Percentiles rank a stretch among this genome's conserved stretches.
Evolutionary conservation across 2,329 filamentous ascomycete species (phyloP).

Genomic region (Bipolaris gigantea): DNA sequence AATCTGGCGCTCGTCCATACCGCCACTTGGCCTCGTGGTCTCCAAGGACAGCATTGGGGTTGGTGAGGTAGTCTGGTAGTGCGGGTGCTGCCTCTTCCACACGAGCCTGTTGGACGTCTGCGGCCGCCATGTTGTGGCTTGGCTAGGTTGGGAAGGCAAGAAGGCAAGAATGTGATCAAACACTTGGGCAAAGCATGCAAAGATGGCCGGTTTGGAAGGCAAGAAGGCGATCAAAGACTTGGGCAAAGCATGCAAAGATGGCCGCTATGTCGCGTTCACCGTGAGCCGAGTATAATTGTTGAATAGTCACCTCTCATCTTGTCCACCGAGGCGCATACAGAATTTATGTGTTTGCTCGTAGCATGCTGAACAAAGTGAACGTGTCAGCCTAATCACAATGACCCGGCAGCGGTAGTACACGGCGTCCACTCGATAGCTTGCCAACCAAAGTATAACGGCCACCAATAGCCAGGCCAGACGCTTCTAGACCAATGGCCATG

Average conservation of each 20-base stretch:
- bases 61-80: constrained; percentile 61
- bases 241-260: not conserved
- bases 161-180: not conserved
- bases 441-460: not conserved
- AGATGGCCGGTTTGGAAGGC: not conserved
- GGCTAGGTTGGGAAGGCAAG: not conserved
- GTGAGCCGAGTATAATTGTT: not conserved
- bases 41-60: constrained; percentile 61
- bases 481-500: not conserved
- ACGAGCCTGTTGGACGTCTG: constrained; percentile 30
- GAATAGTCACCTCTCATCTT: not conserved
- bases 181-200: not conserved
- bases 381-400: constrained; percentile 9
- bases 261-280: not conserved
- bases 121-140: constrained; percentile 30
- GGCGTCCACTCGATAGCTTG: constrained; percentile 7
- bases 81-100: constrained; percentile 40
- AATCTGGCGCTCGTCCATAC: constrained; percentile 64
- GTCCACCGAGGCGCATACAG: not conserved
- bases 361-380: not conserved
- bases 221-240: too few species aligned
- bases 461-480: not conserved
- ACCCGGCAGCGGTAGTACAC: constrained; percentile 12
- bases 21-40: constrained; percentile 61
- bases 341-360: constrained; percentile 15